These are phyloP conservation scores for Coniophora puteana DNA, from an alignment of 1,284 basidiomycete genomes.

Conservation along the genomic window DNA sequence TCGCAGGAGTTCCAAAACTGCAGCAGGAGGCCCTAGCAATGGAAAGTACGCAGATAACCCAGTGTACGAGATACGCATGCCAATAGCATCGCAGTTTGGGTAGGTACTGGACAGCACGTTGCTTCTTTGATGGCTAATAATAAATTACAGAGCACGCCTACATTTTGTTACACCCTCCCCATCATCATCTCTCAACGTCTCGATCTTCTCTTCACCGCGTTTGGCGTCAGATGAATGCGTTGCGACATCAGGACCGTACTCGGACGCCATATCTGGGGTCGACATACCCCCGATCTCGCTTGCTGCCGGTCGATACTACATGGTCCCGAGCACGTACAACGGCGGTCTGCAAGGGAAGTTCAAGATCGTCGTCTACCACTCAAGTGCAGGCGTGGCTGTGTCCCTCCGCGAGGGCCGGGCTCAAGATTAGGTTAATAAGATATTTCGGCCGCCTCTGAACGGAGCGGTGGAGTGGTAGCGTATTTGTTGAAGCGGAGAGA, in stretches of 20 bases:
- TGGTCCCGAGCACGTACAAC: conserved; percentile 73
- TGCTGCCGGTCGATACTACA: conserved; percentile 61
- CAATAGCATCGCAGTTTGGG: conserved; percentile 55
- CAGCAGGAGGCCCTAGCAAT: conserved; percentile 66
- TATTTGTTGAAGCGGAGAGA: conserved; percentile 8
- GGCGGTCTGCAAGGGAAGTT: conserved; percentile 57
- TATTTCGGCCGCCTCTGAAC: not conserved
- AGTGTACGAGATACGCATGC: conserved; percentile 57
- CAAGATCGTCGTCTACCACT: conserved; percentile 61
- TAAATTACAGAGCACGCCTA: conserved; percentile 53
- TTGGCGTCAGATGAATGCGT: conserved; percentile 38
- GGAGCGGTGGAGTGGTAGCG: not conserved
- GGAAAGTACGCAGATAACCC: conserved; percentile 67
- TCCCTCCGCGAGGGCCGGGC: not conserved
- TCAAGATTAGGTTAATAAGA: too few species aligned
- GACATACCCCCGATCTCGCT: conserved; percentile 52
- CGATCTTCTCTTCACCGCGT: conserved; percentile 43
- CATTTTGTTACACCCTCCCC: conserved; percentile 49
- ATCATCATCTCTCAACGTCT: conserved; percentile 53
- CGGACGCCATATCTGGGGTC: conserved; percentile 68
- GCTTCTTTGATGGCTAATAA: conserved; percentile 3
- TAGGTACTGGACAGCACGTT: conserved; percentile 31
- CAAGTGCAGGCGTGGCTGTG: conserved; percentile 22
- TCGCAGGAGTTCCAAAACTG: conserved; percentile 47
- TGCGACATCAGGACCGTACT: conserved; percentile 74